Base-by-base conservation (phyloP, 768 basidiomycete genomes). In the Brasilioporus rufonigricans region DNA sequence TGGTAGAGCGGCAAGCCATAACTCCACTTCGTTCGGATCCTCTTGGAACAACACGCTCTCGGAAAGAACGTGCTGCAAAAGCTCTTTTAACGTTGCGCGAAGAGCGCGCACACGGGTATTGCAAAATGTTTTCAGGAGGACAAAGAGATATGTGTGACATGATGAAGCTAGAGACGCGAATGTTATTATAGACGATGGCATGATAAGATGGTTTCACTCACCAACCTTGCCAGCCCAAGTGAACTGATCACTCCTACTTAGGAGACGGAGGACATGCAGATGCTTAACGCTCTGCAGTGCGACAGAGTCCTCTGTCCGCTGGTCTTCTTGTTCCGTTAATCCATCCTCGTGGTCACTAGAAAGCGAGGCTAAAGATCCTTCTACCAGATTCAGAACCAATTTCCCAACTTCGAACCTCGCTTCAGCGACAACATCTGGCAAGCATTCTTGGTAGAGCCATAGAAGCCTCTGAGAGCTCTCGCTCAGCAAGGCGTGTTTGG, bases 331-430 rank as follows among this genome's bases (percentile, higher is more conserved):
- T n/a, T 51, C 61, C 10, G 40, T 62, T 32, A 52, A 29, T 23
- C 18, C 29, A 1, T 3, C 43, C 21, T 27, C 58, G 10, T 51
- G 39, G 23, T 56, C 52, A 23, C 40, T 53, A 1, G 64, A 59
- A 26, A 65, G 51, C 33, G 64, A 56, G 11, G 44, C 52, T 2
- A 68, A 50, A 13, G 70, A 70, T 29, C 64, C 67, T 41, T 73
- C 67, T 44, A 69, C 58, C 58, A 86, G 74, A 52, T 76, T 73
- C 52, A 76, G 75, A 27, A 94, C 70, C 21, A 95, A 65, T 67
- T 92, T 92, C 2, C 91, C 91, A 35, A 88, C 83, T 68, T 98
- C 95, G 61, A 95, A 98, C 47, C 85, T 77, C 26, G 84, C 84
- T 67, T 94, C 93, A 0, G 84, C 82, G 4, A 90, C 86, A 1